phyloP scores from a whole-genome alignment of 306 rosid species.

The Vigna reflexopilosa region DNA sequence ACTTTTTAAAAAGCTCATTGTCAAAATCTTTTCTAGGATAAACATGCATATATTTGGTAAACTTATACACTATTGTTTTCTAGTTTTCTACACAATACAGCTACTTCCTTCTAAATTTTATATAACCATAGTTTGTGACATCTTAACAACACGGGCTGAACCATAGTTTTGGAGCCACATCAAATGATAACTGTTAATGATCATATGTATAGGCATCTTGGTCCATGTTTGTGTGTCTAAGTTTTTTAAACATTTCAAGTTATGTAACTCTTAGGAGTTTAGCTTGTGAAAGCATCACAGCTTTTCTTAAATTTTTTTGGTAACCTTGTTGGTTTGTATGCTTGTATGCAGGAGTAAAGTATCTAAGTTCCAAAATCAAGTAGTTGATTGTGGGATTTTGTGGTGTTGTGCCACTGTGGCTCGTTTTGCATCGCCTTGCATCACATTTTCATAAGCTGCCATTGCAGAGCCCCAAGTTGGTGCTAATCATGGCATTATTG shows the following conservation, averaged over 20 bases:
- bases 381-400: neutral
- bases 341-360: conserved; percentile 3
- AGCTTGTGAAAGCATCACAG: neutral
- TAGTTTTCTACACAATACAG: neutral
- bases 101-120: neutral
- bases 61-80: neutral
- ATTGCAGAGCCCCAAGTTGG: neutral
- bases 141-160: neutral
- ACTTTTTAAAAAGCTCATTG: neutral
- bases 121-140: neutral
- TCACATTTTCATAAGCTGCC: neutral
- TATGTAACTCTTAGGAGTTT: neutral
- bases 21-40: neutral
- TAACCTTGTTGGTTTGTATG: neutral
- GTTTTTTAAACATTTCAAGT: neutral
- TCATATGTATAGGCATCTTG: neutral
- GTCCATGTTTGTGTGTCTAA: neutral
- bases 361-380: conserved; percentile 7
- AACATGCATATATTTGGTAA: neutral
- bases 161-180: neutral
- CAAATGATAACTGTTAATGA: neutral
- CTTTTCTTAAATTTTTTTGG: neutral
- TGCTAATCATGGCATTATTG: neutral
- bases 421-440: neutral
- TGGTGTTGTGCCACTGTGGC: neutral